Evolutionary conservation across 2,329 filamentous ascomycete species (phyloP).

Genomic region (Paraphoma chrysanthemicola): DNA sequence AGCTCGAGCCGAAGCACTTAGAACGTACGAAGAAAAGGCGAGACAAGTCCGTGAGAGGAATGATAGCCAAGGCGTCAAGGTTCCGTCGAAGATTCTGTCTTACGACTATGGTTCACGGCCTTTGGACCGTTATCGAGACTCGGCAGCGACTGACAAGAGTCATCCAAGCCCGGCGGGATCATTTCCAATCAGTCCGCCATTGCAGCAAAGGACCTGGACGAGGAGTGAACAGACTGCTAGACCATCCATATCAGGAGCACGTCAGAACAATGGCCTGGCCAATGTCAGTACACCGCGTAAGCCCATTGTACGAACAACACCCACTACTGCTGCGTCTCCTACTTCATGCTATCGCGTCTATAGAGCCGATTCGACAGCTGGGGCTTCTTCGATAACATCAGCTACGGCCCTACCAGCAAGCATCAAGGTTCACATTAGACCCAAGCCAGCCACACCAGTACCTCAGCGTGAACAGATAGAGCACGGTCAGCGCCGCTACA

Average conservation of each 20-base stretch:
- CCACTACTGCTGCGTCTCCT: not conserved
- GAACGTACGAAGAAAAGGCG: conserved; percentile 37
- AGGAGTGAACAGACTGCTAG: not conserved
- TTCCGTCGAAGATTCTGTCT: conserved; percentile 32
- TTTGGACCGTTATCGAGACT: not conserved
- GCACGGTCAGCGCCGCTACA: conserved; percentile 19
- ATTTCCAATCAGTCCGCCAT: conserved; percentile 34
- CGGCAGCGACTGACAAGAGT: conserved; percentile 8
- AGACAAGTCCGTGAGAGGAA: conserved; percentile 30
- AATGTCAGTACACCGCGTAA: conserved; percentile 21
- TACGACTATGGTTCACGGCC: conserved; percentile 34
- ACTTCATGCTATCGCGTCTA: conserved; percentile 5
- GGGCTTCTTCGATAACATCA: conserved; percentile 12
- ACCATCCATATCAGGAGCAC: not conserved
- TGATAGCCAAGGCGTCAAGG: conserved; percentile 28
- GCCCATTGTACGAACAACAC: conserved; percentile 1
- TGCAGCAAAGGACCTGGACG: conserved; percentile 25
- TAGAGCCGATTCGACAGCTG: conserved; percentile 15
- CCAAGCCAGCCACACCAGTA: conserved; percentile 12
- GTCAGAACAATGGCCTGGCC: conserved; percentile 10
- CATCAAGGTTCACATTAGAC: conserved; percentile 31
- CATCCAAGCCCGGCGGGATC: conserved; percentile 28
- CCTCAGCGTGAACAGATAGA: conserved; percentile 21
- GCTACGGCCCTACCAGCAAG: conserved; percentile 12
- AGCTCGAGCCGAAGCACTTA: conserved; percentile 36